Base-by-base conservation (phyloP, 164 flowering plant species). In the Amborella trichopoda region DNA sequence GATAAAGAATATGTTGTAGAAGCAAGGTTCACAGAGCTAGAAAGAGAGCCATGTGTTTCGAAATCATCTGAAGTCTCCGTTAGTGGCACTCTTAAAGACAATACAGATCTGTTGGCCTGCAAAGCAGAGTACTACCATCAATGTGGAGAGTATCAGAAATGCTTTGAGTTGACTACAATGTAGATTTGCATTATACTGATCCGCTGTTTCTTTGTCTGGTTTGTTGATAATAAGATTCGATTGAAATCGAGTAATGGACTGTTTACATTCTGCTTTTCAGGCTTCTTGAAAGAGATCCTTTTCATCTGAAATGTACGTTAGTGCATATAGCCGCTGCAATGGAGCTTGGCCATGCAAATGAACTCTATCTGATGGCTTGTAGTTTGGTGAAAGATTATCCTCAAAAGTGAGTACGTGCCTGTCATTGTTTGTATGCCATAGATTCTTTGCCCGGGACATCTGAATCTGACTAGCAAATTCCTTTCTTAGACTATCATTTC, bases 91-190 rank as follows among this genome's bases (percentile, higher is more conserved):
- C 66, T 87, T 48, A 74, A 69, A 62, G 70, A 68, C 63, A 88
- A 93, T 60, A 76, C 84, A 37, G 99, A 93, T 64, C 76, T 93
- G 48, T 63, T 93, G 68, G 86, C 91, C 46, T 88, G 99, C 80
- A 88, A 85, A 71, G 99, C 96, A 55, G 96, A 93, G 56, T 93
- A 82, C 69, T 84, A 80, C 59, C 91, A 88, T 63, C 95, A 88
- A 47, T 82, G 89, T 59, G 95, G 96, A 53, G 99, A 93, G 63
- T 84, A 82, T 59, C 88, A 88, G 55, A 88, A 82, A 64, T 88
- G 99, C 62, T 93, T 93, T 69, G 94, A 88, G 37, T 53, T 93
- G 51, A 84, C 99, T 33, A 69, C 91, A 3, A 48, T 27, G 95
- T 88, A 64, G 73, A 96, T 73, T 55, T 47, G 43, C 18, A 40